Percentiles rank a stretch among this genome's conserved stretches.
phyloP scores from a whole-genome alignment of 345 rosid genomes.

The Brassica incana region DNA sequence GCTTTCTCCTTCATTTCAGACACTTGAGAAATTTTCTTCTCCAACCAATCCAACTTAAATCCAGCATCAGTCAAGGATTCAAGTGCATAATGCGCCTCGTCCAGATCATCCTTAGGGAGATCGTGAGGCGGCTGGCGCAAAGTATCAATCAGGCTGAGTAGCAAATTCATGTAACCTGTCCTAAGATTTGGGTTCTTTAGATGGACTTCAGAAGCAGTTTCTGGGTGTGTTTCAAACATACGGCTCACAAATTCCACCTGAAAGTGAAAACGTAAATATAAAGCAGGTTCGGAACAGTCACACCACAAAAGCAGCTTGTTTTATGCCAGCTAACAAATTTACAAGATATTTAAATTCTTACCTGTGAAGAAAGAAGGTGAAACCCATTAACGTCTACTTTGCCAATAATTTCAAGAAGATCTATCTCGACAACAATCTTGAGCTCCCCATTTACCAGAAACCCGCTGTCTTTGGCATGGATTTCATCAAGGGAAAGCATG shows the following conservation, averaged over 20 bases:
- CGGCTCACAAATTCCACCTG: background rate
- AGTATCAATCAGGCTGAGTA: background rate
- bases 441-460: slow-evolving; percentile 50
- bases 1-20: background rate
- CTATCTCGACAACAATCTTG: slow-evolving; percentile 63
- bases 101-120: background rate
- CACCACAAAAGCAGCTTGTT: background rate
- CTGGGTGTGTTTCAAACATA: background rate
- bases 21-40: background rate
- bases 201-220: background rate
- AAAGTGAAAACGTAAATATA: background rate
- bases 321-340: background rate
- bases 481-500: background rate
- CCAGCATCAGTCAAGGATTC: background rate
- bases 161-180: slow-evolving; percentile 2
- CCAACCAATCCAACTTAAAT: background rate
- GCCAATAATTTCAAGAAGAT: slow-evolving; percentile 25
- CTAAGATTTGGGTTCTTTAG: background rate
- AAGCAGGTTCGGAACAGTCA: no score
- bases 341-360: background rate
- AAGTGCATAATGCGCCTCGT: background rate
- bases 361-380: background rate
- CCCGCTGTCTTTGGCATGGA: background rate
- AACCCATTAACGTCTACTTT: slow-evolving; percentile 21
- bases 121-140: background rate